These are phyloP conservation scores for Termitomyces sp. DNA, from an alignment of 1,284 basidiomycete genomes.

Conservation along the genomic window DNA sequence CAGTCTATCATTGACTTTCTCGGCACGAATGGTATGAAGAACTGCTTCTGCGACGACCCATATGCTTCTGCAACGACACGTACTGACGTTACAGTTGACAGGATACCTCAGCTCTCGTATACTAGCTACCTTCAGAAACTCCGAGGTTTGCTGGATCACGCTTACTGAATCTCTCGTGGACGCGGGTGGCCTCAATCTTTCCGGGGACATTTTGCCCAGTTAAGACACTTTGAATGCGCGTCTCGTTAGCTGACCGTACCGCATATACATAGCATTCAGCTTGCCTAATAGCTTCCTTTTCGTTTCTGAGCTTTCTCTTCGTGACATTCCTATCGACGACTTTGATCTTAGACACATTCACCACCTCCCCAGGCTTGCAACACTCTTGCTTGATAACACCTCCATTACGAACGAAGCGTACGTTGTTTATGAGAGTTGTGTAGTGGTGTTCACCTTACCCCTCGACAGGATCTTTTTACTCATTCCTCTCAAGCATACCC, in stretches of 20 bases:
- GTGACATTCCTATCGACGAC: slow-evolving; percentile 39
- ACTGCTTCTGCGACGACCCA: neutral
- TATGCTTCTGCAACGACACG: neutral
- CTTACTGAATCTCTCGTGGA: slow-evolving; percentile 43
- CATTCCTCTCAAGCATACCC: slow-evolving; percentile 46
- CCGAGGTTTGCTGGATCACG: slow-evolving; percentile 33
- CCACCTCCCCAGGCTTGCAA: slow-evolving; percentile 45
- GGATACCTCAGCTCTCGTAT: slow-evolving; percentile 38
- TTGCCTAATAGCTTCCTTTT: slow-evolving; percentile 46
- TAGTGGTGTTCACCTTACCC: neutral
- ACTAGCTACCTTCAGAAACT: slow-evolving; percentile 34
- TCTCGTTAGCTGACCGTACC: slow-evolving; percentile 6
- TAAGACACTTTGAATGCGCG: slow-evolving; percentile 8
- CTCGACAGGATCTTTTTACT: slow-evolving; percentile 51
- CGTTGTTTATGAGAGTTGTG: slow-evolving; percentile 16
- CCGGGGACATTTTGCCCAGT: slow-evolving; percentile 43
- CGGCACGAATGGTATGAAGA: slow-evolving; percentile 33
- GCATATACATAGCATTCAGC: slow-evolving; percentile 39
- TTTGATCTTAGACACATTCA: slow-evolving; percentile 48
- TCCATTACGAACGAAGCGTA: slow-evolving; percentile 60
- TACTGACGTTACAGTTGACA: slow-evolving; percentile 15
- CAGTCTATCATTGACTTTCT: slow-evolving; percentile 43
- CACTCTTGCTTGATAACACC: slow-evolving; percentile 49
- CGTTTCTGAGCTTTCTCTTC: slow-evolving; percentile 46
- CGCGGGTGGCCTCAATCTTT: slow-evolving; percentile 45